Evolutionary conservation across 176 grass and related monocot genomes (phyloP).

Genomic region (Musa beccarii): DNA sequence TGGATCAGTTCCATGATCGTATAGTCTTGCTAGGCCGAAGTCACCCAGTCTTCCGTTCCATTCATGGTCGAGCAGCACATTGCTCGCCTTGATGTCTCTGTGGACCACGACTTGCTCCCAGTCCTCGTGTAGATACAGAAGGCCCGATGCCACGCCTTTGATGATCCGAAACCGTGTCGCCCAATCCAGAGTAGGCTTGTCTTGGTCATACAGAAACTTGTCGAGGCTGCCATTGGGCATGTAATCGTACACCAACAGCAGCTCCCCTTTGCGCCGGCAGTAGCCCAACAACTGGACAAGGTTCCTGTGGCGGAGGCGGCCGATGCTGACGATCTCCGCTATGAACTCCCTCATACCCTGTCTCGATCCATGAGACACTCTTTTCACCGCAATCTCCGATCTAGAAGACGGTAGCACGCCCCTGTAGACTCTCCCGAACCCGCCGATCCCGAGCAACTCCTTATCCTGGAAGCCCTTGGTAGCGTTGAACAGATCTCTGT

Average conservation of each 20-base stretch:
- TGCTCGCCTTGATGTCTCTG: slow-evolving; percentile 9
- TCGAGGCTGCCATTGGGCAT: slow-evolving; percentile 1
- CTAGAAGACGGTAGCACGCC: background rate
- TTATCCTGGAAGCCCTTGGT: background rate
- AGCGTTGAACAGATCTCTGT: background rate
- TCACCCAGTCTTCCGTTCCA: slow-evolving; percentile 1
- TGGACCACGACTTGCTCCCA: background rate
- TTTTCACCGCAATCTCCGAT: background rate
- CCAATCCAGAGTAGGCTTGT: background rate
- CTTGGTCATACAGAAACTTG: background rate
- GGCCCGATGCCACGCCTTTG: slow-evolving; percentile 8
- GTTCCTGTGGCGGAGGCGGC: background rate
- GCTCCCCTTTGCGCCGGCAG: background rate
- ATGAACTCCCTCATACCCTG: background rate
- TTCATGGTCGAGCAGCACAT: background rate
- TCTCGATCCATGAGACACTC: background rate
- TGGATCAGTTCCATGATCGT: background rate
- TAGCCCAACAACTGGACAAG: background rate
- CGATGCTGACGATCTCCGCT: background rate
- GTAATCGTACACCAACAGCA: background rate
- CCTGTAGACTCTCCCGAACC: background rate
- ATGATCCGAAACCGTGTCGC: background rate
- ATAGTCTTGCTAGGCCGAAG: background rate
- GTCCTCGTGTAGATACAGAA: slow-evolving; percentile 5
- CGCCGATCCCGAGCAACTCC: background rate